Conservation (phyloP, 2,329 filamentous ascomycete genomes). For the Whalleya microplaca region DNA sequence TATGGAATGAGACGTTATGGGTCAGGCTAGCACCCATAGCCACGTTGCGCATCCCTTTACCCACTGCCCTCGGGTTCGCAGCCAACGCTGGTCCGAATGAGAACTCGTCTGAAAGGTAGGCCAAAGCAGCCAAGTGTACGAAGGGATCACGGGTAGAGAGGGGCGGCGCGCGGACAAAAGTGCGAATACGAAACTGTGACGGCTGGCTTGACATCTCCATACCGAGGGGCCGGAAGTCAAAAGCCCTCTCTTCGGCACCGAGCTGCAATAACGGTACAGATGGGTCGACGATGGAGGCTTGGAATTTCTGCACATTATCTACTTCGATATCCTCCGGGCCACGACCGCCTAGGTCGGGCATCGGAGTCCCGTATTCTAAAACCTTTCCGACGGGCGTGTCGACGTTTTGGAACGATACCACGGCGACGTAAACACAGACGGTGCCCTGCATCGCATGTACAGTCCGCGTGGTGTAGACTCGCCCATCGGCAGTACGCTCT, state of each 20-base stretch:
- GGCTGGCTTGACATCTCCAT: constrained; percentile 1
- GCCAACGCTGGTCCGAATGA: constrained; percentile 7
- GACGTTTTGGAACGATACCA: constrained; percentile 17
- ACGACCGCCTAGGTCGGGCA: too few species aligned
- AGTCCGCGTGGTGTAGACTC: constrained; percentile 14
- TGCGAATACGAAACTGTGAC: not conserved
- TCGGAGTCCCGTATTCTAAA: not conserved
- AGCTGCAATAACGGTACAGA: too few species aligned
- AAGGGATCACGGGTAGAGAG: constrained; percentile 1
- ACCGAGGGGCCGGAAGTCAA: constrained; percentile 11
- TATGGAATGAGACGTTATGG: constrained; percentile 21
- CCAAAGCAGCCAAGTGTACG: constrained; percentile 15
- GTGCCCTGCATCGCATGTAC: constrained; percentile 12
- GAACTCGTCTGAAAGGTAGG: constrained; percentile 21
- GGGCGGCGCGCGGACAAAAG: constrained; percentile 7
- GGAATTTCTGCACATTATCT: too few species aligned
- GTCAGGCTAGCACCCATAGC: constrained; percentile 17
- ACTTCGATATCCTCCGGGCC: too few species aligned
- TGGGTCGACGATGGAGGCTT: too few species aligned
- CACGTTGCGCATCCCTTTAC: constrained; percentile 9
- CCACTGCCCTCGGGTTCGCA: constrained; percentile 3
- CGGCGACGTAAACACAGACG: constrained; percentile 9
- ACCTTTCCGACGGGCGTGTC: too few species aligned
- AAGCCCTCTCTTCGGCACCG: not conserved
- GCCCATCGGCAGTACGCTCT: constrained; percentile 12